Percentiles rank a stretch among this genome's conserved stretches.
Evolutionary conservation across 2,329 filamentous ascomycete genomes (phyloP).

Genomic region (Claviceps cyperi): DNA sequence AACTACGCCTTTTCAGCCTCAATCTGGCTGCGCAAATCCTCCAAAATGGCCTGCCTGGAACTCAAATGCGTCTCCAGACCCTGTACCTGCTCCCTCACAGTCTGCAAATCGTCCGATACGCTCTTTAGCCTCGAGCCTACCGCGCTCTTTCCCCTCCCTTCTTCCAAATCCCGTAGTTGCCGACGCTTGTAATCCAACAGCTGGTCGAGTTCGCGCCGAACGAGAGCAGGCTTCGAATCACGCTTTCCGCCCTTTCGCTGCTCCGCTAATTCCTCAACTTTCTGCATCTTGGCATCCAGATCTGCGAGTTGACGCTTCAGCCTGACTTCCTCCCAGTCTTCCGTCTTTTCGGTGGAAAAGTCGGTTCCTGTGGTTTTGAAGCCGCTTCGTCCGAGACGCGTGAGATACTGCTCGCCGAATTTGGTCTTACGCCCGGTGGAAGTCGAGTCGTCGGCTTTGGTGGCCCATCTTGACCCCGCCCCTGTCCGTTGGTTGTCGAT

Average conservation of each 20-base stretch:
- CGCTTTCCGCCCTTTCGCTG: conserved; percentile 49
- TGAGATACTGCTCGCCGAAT: conserved; percentile 94
- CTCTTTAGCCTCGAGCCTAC: conserved; percentile 60
- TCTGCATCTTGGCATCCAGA: conserved; percentile 73
- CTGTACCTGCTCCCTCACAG: conserved; percentile 88
- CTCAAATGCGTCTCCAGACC: conserved; percentile 72
- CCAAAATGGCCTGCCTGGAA: conserved; percentile 59
- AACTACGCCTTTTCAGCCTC: conserved; percentile 57
- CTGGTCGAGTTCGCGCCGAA: conserved; percentile 89
- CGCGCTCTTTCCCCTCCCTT: conserved; percentile 52
- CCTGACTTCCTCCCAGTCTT: conserved; percentile 95
- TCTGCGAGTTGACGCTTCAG: conserved; percentile 86
- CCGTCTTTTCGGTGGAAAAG: conserved; percentile 70
- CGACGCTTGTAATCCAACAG: conserved; percentile 87
- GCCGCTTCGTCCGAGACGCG: conserved; percentile 68
- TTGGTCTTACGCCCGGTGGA: conserved; percentile 83
- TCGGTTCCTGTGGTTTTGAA: conserved; percentile 80
- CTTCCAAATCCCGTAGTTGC: conserved; percentile 60
- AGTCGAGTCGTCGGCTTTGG: conserved; percentile 65
- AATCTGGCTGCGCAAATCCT: conserved; percentile 66
- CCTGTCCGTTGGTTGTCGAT: conserved; percentile 56
- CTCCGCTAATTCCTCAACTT: conserved; percentile 61
- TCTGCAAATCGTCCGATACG: conserved; percentile 71
- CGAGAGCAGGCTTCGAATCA: conserved; percentile 72
- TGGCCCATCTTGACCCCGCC: conserved; percentile 63